Evolutionary conservation across 495 filamentous ascomycete genomes (phyloP).

Genomic region (Talaromyces liani): DNA sequence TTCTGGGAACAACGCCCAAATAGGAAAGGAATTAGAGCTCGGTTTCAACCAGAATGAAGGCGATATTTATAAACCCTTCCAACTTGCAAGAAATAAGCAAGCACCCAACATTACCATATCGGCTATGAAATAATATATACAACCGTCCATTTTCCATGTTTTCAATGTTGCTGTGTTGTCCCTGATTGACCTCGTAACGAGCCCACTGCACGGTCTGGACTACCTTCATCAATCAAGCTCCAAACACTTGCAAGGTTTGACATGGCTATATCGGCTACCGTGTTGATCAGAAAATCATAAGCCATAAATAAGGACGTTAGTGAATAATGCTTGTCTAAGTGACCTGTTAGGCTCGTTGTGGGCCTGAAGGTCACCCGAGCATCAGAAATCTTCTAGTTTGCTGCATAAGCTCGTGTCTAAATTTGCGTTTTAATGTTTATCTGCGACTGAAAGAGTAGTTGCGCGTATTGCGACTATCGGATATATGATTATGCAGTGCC

Average conservation of each 20-base stretch:
- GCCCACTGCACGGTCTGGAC: neutral
- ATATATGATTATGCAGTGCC: neutral
- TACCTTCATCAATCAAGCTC: no score
- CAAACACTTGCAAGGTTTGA: no score
- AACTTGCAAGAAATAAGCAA: neutral
- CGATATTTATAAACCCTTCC: neutral
- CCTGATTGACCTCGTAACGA: neutral
- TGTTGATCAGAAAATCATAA: neutral
- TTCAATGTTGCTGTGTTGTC: neutral
- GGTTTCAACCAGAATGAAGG: neutral
- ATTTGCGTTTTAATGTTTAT: neutral
- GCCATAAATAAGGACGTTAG: no score
- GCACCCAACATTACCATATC: no score
- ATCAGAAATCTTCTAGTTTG: neutral
- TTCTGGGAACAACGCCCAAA: neutral
- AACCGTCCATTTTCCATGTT: neutral
- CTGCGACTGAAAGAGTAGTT: neutral
- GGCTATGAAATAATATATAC: no score
- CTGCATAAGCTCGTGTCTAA: neutral
- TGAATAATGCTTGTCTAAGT: no score
- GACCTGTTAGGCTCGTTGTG: neutral
- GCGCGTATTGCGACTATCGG: neutral
- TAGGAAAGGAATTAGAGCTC: neutral
- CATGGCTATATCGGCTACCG: neutral
- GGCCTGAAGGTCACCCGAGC: neutral